Conservation (phyloP, 176 grass and related monocot genomes). For the barley (Hordeum vulgare) region MorexV3_pseudomolecules_assembly NC_058520.1:127700034-127700533, state of each 20-base stretch:
- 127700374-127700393: not conserved
- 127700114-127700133: constrained; percentile 71
- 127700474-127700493: not conserved
- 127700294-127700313: not conserved
- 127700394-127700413: not conserved
- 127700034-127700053: not conserved
- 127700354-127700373: not conserved
- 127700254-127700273: not conserved
- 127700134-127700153: constrained; percentile 68
- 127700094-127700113: constrained; percentile 4
- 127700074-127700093: not conserved
- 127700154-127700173: not conserved
- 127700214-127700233: not conserved
- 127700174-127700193: not conserved
- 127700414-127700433: not conserved
- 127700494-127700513: not conserved
- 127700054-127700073: not conserved
- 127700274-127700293: not conserved
- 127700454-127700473: not conserved
- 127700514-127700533: not conserved
- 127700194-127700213: not conserved
- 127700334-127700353: not conserved
- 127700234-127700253: not conserved
- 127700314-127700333: not conserved
- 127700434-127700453: not conserved